These are phyloP conservation scores for Debaryomyces coudertii DNA, from an alignment of 1,139 yeast species.

Conservation along the genomic window DNA sequence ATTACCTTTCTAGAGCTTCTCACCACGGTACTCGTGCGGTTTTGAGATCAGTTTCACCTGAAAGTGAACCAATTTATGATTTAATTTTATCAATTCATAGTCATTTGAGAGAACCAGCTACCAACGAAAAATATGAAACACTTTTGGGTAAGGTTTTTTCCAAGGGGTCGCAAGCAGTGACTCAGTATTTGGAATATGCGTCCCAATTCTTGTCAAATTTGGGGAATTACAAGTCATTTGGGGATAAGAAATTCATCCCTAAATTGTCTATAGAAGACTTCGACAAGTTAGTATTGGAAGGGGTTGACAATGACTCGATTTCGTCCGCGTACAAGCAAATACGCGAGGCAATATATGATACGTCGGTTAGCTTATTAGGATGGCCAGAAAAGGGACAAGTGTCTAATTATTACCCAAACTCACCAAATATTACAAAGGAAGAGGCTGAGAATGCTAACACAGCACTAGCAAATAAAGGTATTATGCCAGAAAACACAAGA, in stretches of 20 bases:
- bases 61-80: slow-evolving; percentile 74
- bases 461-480: slow-evolving; percentile 60
- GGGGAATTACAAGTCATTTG: slow-evolving; percentile 89
- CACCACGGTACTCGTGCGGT: slow-evolving; percentile 83
- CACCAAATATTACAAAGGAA: slow-evolving; percentile 51
- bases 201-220: slow-evolving; percentile 78
- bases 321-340: slow-evolving; percentile 46
- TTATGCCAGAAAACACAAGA: slow-evolving; percentile 85
- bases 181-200: slow-evolving; percentile 70
- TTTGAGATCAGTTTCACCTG: slow-evolving; percentile 81
- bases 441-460: slow-evolving; percentile 71
- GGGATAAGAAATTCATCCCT: slow-evolving; percentile 85
- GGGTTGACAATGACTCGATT: slow-evolving; percentile 42
- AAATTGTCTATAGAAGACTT: slow-evolving; percentile 52
- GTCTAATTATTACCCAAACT: slow-evolving; percentile 68
- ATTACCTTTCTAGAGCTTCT: slow-evolving; percentile 78
- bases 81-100: slow-evolving; percentile 62
- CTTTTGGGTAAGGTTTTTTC: slow-evolving; percentile 24
- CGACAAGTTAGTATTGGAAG: slow-evolving; percentile 42
- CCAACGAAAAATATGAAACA: slow-evolving; percentile 46
- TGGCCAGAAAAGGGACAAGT: slow-evolving; percentile 78
- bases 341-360: slow-evolving; percentile 53
- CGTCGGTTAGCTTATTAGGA: slow-evolving; percentile 63
- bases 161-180: slow-evolving; percentile 32
- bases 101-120: slow-evolving; percentile 48